phyloP scores from a whole-genome alignment of 495 filamentous ascomycete species.

The Bacidia rubella region DNA sequence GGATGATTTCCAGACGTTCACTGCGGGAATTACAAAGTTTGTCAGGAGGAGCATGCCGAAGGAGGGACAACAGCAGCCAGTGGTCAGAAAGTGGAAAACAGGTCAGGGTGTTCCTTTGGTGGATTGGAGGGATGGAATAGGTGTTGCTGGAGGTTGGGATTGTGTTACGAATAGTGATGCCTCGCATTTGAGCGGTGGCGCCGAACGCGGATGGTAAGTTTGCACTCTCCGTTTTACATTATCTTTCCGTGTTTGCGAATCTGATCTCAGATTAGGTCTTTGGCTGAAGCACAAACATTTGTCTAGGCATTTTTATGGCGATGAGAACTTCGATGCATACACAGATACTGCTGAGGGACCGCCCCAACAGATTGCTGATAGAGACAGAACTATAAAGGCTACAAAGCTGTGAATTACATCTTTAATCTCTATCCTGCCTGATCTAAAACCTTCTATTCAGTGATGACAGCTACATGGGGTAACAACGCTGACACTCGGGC shows the following conservation, averaged over 20 bases:
- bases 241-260: neutral
- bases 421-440: no score
- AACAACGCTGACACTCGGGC: no score
- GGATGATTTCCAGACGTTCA: conserved; percentile 80
- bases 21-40: conserved; percentile 63
- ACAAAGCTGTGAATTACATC: neutral
- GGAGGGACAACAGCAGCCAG: conserved; percentile 8
- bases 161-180: conserved; percentile 73
- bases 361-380: neutral
- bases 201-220: conserved; percentile 80
- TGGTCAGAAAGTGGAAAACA: conserved; percentile 18
- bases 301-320: conserved; percentile 58
- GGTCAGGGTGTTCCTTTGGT: conserved; percentile 29
- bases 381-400: neutral
- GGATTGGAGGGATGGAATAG: conserved; percentile 49
- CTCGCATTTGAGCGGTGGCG: conserved; percentile 59
- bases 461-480: no score
- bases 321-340: conserved; percentile 46
- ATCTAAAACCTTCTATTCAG: no score
- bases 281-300: neutral
- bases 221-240: conserved; percentile 16
- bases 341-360: neutral
- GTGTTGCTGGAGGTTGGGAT: conserved; percentile 69
- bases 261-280: neutral
- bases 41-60: conserved; percentile 18